phyloP scores from a whole-genome alignment of 73 alveolate genomes.

The Paramecium bursaria region DNA sequence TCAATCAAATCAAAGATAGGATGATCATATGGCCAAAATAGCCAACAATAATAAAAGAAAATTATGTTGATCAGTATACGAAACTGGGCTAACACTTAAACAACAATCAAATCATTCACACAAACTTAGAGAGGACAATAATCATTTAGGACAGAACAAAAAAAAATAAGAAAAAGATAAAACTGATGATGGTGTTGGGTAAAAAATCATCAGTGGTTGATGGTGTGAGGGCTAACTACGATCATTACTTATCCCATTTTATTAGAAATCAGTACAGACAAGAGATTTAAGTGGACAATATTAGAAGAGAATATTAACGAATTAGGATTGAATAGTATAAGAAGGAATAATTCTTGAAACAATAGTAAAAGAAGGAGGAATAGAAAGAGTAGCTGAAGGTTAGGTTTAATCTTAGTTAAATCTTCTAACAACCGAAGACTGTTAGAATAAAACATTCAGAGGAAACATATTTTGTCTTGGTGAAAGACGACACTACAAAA shows the following conservation, averaged over 20 bases:
- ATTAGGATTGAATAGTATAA: neutral
- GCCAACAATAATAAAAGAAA: slow-evolving; percentile 20
- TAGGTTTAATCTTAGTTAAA: slow-evolving; percentile 1
- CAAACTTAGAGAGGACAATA: slow-evolving; percentile 7
- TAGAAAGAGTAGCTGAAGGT: slow-evolving; percentile 9
- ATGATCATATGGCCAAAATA: slow-evolving; percentile 18
- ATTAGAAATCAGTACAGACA: neutral
- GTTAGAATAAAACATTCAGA: slow-evolving; percentile 50
- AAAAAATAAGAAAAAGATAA: slow-evolving; percentile 39
- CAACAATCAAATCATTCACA: neutral
- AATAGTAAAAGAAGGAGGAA: slow-evolving; percentile 20
- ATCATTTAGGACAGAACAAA: slow-evolving; percentile 26
- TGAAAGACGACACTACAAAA: neutral
- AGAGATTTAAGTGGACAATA: neutral
- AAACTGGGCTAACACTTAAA: neutral
- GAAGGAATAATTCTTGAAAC: neutral
- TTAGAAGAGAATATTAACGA: neutral
- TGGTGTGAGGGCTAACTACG: slow-evolving; percentile 54
- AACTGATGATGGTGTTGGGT: slow-evolving; percentile 29
- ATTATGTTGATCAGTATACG: slow-evolving; percentile 41
- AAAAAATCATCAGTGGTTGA: slow-evolving; percentile 55
- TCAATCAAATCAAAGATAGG: neutral
- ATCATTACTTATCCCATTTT: slow-evolving; percentile 33
- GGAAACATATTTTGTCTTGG: slow-evolving; percentile 5
- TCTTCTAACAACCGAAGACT: slow-evolving; percentile 34